These are phyloP conservation scores for Hypoxylon sp. DNA, from an alignment of 2,329 filamentous ascomycete genomes.

Conservation along the genomic window DNA sequence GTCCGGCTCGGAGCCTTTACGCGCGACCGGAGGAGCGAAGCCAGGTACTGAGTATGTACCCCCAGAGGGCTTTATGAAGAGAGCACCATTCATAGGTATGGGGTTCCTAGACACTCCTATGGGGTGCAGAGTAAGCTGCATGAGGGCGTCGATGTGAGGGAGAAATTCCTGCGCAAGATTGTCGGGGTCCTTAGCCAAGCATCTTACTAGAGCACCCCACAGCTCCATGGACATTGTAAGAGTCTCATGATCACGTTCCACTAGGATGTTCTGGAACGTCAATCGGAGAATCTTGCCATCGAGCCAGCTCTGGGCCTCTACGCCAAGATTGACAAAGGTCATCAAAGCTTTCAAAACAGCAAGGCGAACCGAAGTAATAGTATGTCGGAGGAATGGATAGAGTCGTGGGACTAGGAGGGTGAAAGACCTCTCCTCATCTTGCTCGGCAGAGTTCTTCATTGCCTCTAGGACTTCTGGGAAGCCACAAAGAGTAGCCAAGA, in stretches of 20 bases:
- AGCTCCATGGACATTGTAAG: conserved; percentile 87
- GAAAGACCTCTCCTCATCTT: conserved; percentile 90
- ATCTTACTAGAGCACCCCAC: conserved; percentile 83
- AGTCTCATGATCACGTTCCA: conserved; percentile 89
- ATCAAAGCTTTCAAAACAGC: conserved; percentile 93
- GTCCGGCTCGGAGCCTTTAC: conserved; percentile 67
- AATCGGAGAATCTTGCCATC: conserved; percentile 89
- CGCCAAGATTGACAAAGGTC: conserved; percentile 91
- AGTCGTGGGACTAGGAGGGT: conserved; percentile 91
- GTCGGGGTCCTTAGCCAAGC: conserved; percentile 74
- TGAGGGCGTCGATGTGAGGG: conserved; percentile 82
- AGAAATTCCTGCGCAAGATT: conserved; percentile 81
- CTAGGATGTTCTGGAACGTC: conserved; percentile 94
- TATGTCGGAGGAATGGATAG: conserved; percentile 96
- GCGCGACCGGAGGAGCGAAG: conserved; percentile 60
- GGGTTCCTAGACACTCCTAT: conserved; percentile 93
- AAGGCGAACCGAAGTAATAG: conserved; percentile 93
- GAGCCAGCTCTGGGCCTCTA: conserved; percentile 89
- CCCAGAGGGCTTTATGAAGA: conserved; percentile 96
- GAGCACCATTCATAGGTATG: conserved; percentile 88
- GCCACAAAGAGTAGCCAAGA: conserved; percentile 93
- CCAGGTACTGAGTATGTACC: conserved; percentile 77
- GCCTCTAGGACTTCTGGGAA: conserved; percentile 93
- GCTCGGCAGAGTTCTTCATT: conserved; percentile 90
- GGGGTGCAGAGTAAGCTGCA: conserved; percentile 88